phyloP scores from a whole-genome alignment of 129 eudicot genomes.

The Oenanthe sinensis region DNA sequence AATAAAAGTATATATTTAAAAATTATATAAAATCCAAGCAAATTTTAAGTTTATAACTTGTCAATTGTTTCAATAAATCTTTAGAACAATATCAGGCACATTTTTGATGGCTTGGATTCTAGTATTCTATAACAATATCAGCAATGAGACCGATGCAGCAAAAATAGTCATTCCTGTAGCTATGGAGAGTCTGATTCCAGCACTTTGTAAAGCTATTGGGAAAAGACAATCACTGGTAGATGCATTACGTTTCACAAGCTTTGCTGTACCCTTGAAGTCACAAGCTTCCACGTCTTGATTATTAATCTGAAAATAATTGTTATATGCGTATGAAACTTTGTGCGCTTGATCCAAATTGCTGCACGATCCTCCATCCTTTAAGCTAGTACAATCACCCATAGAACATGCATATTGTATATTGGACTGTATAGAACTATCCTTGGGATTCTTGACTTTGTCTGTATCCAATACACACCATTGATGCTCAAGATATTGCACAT shows the following conservation, averaged over 20 bases:
- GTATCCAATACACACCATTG: slow-evolving; percentile 16
- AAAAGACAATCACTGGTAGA: neutral
- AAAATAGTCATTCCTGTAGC: neutral
- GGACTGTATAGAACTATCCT: neutral
- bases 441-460: neutral
- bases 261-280: slow-evolving; percentile 6
- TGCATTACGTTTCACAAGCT: neutral
- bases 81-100: neutral
- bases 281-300: slow-evolving; percentile 10
- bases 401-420: slow-evolving; percentile 1
- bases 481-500: neutral
- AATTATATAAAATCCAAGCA: neutral
- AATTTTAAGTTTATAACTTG: neutral
- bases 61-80: neutral
- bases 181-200: neutral
- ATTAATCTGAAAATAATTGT: slow-evolving; percentile 6
- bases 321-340: neutral
- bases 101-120: neutral
- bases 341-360: neutral
- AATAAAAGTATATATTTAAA: too few relatives aligned
- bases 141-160: neutral
- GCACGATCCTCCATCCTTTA: neutral
- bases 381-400: slow-evolving; percentile 10
- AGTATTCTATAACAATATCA: neutral
- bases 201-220: slow-evolving; percentile 6